These are phyloP conservation scores for Candida tetrigidarum DNA, from an alignment of 1,139 yeast genomes.

Conservation along the genomic window DNA sequence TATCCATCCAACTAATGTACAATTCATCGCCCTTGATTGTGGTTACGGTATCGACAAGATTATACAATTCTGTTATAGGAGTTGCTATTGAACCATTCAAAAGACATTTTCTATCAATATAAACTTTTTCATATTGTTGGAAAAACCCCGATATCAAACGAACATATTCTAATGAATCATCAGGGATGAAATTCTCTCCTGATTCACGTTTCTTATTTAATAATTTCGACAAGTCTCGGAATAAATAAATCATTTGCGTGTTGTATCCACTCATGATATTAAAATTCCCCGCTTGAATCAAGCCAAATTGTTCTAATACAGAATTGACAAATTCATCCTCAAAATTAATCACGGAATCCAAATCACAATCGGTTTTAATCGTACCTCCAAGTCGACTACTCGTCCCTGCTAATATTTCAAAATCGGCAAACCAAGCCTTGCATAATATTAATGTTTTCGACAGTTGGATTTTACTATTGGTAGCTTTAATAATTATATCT, in stretches of 20 bases:
- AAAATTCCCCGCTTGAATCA: constrained; percentile 47
- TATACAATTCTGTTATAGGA: constrained; percentile 10
- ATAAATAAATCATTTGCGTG: constrained; percentile 47
- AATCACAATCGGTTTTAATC: constrained; percentile 48
- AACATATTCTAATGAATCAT: constrained; percentile 24
- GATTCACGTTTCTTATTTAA: constrained; percentile 40
- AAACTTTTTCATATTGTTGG: constrained; percentile 18
- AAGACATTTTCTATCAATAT: constrained; percentile 14
- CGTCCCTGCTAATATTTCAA: constrained; percentile 66
- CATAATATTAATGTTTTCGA: constrained; percentile 55
- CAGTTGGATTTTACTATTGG: constrained; percentile 23
- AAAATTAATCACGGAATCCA: constrained; percentile 48
- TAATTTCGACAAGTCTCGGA: constrained; percentile 54
- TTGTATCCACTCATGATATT: constrained; percentile 61
- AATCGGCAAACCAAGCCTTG: constrained; percentile 63
- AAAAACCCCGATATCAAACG: constrained; percentile 30
- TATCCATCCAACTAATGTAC: constrained; percentile 37
- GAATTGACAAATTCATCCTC: constrained; percentile 45
- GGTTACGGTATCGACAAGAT: constrained; percentile 16
- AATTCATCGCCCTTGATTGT: constrained; percentile 11
- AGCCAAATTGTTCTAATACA: constrained; percentile 33
- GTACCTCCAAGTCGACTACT: constrained; percentile 67
- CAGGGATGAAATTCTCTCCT: constrained; percentile 15
- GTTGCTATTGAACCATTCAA: constrained; percentile 5
- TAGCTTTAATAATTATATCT: constrained; percentile 56